Percentiles rank a stretch among this genome's conserved stretches.
Conservation (phyloP, 768 basidiomycete genomes). For the Trametes meyenii region DNA sequence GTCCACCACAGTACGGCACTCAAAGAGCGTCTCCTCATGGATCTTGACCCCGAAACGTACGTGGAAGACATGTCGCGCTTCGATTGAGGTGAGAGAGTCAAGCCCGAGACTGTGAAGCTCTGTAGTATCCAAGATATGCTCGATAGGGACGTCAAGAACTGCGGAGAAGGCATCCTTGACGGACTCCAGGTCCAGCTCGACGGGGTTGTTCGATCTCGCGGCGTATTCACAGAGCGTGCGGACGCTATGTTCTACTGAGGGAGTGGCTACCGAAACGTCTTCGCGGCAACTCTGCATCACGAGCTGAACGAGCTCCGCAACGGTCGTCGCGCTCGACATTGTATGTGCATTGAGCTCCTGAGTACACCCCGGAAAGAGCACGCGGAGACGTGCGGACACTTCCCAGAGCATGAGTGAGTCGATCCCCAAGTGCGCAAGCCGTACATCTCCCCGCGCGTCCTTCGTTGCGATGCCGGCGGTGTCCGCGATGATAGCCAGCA, state of each 20-base stretch:
- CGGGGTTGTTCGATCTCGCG: too few relatives aligned
- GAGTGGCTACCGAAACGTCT: not conserved
- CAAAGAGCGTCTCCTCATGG: slow-evolving; percentile 4
- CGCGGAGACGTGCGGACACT: slow-evolving; percentile 42
- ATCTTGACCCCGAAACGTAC: slow-evolving; percentile 45
- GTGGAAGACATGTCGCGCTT: slow-evolving; percentile 53
- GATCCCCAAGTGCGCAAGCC: slow-evolving; percentile 29
- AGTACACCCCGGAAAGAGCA: slow-evolving; percentile 35
- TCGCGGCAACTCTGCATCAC: slow-evolving; percentile 28
- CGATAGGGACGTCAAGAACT: slow-evolving; percentile 43
- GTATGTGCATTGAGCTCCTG: not conserved
- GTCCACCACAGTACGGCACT: slow-evolving; percentile 9
- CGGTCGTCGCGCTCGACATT: slow-evolving; percentile 28
- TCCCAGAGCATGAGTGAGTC: slow-evolving; percentile 37
- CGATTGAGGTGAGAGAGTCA: slow-evolving; percentile 68
- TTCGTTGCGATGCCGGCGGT: slow-evolving; percentile 39
- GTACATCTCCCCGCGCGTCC: slow-evolving; percentile 9
- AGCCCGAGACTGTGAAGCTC: slow-evolving; percentile 57
- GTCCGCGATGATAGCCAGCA: slow-evolving; percentile 41
- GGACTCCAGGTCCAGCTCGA: not conserved
- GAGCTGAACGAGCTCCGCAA: slow-evolving; percentile 36
- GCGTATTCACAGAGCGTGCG: not conserved
- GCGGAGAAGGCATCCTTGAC: slow-evolving; percentile 44
- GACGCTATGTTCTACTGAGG: not conserved
- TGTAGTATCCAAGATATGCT: slow-evolving; percentile 46